Evolutionary conservation across 2,329 filamentous ascomycete genomes (phyloP).

Genomic region (Pestalotiopsis sp.): DNA sequence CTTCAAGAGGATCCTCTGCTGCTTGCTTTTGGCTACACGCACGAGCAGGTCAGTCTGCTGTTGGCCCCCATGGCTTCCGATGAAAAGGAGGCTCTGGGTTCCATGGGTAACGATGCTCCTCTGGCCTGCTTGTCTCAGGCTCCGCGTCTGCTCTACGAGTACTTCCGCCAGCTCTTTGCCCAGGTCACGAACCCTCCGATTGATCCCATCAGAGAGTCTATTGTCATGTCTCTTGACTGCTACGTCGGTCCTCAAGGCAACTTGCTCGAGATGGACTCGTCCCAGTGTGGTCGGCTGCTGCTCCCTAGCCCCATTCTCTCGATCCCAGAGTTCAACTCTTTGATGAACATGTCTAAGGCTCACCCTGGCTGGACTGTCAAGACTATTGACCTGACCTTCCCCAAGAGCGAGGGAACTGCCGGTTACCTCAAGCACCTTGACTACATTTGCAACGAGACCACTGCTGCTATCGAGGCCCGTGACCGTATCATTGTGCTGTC

Average conservation of each 20-base stretch:
- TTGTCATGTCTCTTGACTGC: conserved; percentile 97
- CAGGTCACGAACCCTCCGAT: conserved; percentile 98
- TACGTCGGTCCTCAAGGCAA: conserved; percentile 97
- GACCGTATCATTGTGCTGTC: conserved; percentile 89
- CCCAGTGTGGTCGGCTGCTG: conserved; percentile 83
- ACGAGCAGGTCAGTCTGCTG: conserved; percentile 91
- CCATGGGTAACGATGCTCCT: conserved; percentile 96
- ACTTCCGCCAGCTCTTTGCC: conserved; percentile 96
- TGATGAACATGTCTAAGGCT: conserved; percentile 74
- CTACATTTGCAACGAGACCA: conserved; percentile 82
- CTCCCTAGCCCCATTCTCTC: conserved; percentile 88
- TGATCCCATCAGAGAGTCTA: conserved; percentile 93
- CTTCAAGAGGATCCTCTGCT: conserved; percentile 85
- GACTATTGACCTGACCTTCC: conserved; percentile 90
- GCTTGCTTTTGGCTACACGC: conserved; percentile 88
- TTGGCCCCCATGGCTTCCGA: conserved; percentile 96
- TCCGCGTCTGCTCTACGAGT: conserved; percentile 88
- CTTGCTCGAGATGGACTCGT: conserved; percentile 87
- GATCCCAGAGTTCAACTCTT: conserved; percentile 85
- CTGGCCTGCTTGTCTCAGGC: conserved; percentile 89
- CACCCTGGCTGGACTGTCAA: conserved; percentile 85
- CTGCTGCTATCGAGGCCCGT: conserved; percentile 77
- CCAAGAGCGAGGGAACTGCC: conserved; percentile 78
- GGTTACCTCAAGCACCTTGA: conserved; percentile 89
- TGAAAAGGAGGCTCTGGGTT: conserved; percentile 94